Conservation (phyloP, 257 asterid species). For the Przewalskia tangutica region DNA sequence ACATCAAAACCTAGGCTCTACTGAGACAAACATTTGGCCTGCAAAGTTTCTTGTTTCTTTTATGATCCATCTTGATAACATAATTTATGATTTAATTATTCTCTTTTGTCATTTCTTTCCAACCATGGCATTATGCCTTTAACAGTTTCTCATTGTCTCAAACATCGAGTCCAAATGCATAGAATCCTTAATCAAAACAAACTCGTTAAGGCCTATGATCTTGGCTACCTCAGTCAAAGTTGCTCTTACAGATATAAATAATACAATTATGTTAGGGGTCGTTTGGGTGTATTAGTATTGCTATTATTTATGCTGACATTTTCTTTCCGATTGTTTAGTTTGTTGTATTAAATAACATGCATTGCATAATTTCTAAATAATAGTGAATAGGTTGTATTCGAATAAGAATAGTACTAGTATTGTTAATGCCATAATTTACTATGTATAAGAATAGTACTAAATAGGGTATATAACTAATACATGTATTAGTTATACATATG, state of each 20-base stretch:
- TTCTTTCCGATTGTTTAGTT: too few species aligned
- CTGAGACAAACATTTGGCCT: not conserved
- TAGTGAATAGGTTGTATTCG: too few species aligned
- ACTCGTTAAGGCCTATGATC: not conserved
- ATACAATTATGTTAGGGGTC: not conserved
- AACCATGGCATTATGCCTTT: not conserved
- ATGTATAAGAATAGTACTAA: too few species aligned
- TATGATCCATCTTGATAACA: not conserved
- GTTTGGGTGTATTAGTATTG: too few species aligned
- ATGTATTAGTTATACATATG: too few species aligned
- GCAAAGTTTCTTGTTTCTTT: not conserved
- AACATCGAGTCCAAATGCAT: not conserved
- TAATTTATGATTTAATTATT: not conserved
- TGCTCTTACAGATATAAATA: not conserved
- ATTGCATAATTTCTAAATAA: too few species aligned
- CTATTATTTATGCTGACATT: too few species aligned
- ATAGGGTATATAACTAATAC: too few species aligned
- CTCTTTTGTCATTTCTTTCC: not conserved
- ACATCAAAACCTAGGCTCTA: not conserved
- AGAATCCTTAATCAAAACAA: not conserved
- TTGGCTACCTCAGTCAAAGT: not conserved
- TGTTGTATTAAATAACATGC: too few species aligned
- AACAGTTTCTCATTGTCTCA: not conserved
- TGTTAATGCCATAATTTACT: too few species aligned
- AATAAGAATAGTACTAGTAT: too few species aligned